phyloP scores from a whole-genome alignment of 371 early-diverging fungal genomes.

The Apophysomyces trapeziformis region DNA sequence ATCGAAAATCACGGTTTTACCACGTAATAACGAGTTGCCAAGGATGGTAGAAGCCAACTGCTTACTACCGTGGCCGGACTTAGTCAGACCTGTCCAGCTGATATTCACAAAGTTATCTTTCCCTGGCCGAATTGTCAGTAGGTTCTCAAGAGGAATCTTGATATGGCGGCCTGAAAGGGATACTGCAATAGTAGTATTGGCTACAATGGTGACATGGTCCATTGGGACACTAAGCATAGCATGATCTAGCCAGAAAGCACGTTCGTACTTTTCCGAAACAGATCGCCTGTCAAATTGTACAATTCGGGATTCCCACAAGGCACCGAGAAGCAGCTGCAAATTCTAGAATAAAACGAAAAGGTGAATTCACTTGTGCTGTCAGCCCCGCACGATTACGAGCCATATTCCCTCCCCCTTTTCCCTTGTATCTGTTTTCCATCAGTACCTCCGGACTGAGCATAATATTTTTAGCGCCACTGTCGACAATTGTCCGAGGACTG shows the following conservation, averaged over 20 bases:
- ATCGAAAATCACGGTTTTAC: slow-evolving; percentile 45
- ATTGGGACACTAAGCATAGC: slow-evolving; percentile 16
- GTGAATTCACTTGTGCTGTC: not conserved
- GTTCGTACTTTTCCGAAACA: slow-evolving; percentile 22
- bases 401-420: not conserved
- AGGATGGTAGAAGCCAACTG: slow-evolving; percentile 36
- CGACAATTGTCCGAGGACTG: slow-evolving; percentile 40
- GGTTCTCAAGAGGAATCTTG: slow-evolving; percentile 16
- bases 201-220: slow-evolving; percentile 10
- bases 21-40: slow-evolving; percentile 44
- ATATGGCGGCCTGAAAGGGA: slow-evolving; percentile 13
- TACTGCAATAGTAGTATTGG: slow-evolving; percentile 11
- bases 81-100: slow-evolving; percentile 22
- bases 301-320: slow-evolving; percentile 30
- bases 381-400: too few relatives aligned
- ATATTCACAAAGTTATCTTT: slow-evolving; percentile 20
- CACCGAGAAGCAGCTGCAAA: slow-evolving; percentile 30
- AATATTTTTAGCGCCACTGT: slow-evolving; percentile 45
- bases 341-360: slow-evolving; percentile 23
- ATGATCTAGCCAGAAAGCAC: slow-evolving; percentile 23
- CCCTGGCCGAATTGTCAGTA: slow-evolving; percentile 6
- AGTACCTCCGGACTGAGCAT: slow-evolving; percentile 33
- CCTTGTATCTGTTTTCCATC: not conserved
- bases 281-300: slow-evolving; percentile 16
- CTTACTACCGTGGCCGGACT: slow-evolving; percentile 12